phyloP scores from a whole-genome alignment of 129 eudicot genomes.

The Dittrichia graveolens region DNA sequence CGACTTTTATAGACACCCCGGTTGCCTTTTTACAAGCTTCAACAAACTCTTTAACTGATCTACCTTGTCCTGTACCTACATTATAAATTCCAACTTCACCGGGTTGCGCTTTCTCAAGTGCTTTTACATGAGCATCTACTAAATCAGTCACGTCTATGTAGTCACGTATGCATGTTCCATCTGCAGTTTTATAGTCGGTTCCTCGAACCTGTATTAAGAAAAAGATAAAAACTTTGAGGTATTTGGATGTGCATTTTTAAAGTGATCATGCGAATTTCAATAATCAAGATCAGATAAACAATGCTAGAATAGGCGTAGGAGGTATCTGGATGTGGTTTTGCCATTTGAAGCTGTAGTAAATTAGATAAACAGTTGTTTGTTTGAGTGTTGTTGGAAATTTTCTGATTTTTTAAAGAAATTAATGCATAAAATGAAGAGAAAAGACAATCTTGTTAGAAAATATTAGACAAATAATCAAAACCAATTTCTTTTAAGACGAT shows the following conservation, averaged over 20 bases:
- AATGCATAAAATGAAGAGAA: too few relatives aligned
- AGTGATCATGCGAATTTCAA: background rate
- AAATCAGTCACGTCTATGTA: slow-evolving; percentile 88
- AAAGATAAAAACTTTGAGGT: background rate
- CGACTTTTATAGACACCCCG: slow-evolving; percentile 70
- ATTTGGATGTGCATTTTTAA: background rate
- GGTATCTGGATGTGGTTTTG: background rate
- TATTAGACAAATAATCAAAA: background rate
- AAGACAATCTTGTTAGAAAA: background rate
- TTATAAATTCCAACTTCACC: slow-evolving; percentile 86
- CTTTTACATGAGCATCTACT: slow-evolving; percentile 94
- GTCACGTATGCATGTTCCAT: slow-evolving; percentile 93
- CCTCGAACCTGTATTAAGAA: slow-evolving; percentile 64
- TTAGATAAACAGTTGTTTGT: background rate
- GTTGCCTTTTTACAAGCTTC: slow-evolving; percentile 91
- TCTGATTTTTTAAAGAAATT: background rate
- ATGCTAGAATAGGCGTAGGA: background rate
- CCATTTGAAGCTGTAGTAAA: background rate
- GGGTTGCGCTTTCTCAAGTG: slow-evolving; percentile 75
- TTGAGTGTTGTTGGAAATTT: background rate
- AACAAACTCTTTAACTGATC: slow-evolving; percentile 86
- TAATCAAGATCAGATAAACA: background rate
- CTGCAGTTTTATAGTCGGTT: slow-evolving; percentile 72
- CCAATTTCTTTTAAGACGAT: background rate
- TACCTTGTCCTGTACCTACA: slow-evolving; percentile 92